These are phyloP conservation scores for Porpolomopsis calyptriformis DNA, from an alignment of 768 basidiomycete species.

Conservation along the genomic window DNA sequence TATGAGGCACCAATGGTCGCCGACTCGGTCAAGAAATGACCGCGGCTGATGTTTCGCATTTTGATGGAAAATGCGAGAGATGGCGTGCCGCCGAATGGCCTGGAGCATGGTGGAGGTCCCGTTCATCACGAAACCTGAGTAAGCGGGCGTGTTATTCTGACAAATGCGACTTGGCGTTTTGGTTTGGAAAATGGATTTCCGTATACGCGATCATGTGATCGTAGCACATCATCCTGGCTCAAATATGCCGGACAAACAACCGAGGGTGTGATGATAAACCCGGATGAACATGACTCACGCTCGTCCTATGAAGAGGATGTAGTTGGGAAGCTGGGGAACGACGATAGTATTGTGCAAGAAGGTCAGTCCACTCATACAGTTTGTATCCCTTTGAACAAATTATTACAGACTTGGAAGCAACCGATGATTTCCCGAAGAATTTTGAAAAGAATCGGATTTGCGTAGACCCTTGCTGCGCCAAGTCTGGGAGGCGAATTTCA, in stretches of 20 bases:
- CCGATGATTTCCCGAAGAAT: constrained; percentile 79
- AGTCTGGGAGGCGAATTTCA: constrained; percentile 81
- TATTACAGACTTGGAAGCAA: constrained; percentile 70
- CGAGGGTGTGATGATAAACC: constrained; percentile 69
- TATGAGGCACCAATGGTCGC: constrained; percentile 41
- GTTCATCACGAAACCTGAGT: no score
- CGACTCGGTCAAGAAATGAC: constrained; percentile 20
- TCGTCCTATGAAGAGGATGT: constrained; percentile 83
- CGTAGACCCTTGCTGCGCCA: constrained; percentile 75
- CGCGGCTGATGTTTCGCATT: no score
- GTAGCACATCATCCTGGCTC: no score
- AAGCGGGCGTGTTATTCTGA: no score
- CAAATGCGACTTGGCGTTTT: no score
- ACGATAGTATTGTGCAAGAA: constrained; percentile 66
- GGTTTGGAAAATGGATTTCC: no score
- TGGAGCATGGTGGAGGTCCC: no score
- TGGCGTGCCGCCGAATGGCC: no score
- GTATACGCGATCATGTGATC: no score
- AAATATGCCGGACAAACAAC: constrained; percentile 79
- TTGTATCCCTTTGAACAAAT: constrained; percentile 1
- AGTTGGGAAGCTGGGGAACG: constrained; percentile 72
- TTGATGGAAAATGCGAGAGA: no score
- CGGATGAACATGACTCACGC: constrained; percentile 75
- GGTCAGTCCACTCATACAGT: constrained; percentile 29
- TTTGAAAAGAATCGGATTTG: constrained; percentile 83